Evolutionary conservation across 148 eudicot genomes (phyloP).

Genomic region (Mesembryanthemum crystallinum): DNA sequence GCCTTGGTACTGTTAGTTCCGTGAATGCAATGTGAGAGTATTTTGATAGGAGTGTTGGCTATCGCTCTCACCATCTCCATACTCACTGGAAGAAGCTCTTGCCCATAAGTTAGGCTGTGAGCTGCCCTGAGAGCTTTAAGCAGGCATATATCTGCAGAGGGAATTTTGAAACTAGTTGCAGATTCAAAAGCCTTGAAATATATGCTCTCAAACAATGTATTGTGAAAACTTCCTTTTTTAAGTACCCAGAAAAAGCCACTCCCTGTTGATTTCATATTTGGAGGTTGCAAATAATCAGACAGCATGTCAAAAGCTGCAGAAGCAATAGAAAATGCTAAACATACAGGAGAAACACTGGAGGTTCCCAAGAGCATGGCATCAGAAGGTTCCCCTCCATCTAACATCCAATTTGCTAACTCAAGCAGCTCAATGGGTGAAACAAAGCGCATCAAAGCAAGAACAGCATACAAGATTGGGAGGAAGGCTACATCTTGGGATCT

Average conservation of each 20-base stretch:
- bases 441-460: constrained; percentile 53
- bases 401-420: constrained; percentile 65
- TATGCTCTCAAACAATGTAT: constrained; percentile 49
- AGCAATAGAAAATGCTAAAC: constrained; percentile 58
- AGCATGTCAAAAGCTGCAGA: constrained; percentile 58
- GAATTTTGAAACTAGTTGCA: constrained; percentile 42
- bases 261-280: constrained; percentile 17
- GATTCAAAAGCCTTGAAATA: constrained; percentile 47
- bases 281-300: constrained; percentile 35
- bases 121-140: constrained; percentile 64
- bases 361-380: constrained; percentile 22
- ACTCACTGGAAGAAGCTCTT: constrained; percentile 37
- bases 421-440: constrained; percentile 75
- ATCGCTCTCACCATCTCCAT: constrained; percentile 58
- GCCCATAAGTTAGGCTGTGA: constrained; percentile 28
- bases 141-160: constrained; percentile 63
- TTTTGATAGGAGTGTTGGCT: constrained; percentile 44
- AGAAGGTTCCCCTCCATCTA: constrained; percentile 40
- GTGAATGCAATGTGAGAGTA: constrained; percentile 55
- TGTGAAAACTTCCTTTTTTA: constrained; percentile 35
- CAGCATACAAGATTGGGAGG: constrained; percentile 50
- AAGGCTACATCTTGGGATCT: constrained; percentile 40
- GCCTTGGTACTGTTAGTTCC: constrained; percentile 48
- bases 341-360: constrained; percentile 42
- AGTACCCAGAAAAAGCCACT: constrained; percentile 34